Evolutionary conservation across 1,284 basidiomycete species (phyloP).

Genomic region (Sporisorium exsertum): DNA sequence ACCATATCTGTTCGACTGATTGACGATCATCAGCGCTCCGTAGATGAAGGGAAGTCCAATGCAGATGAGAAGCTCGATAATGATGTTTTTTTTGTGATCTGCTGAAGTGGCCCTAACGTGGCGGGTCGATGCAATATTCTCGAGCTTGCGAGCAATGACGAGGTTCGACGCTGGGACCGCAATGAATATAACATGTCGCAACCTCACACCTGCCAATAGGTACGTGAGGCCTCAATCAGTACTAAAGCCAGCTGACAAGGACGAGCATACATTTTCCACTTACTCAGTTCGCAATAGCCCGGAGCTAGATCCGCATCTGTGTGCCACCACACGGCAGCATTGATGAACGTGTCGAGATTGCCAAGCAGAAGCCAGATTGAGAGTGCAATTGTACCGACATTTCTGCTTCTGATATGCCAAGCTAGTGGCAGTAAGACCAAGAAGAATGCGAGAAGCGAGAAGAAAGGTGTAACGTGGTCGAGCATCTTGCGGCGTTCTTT

Average conservation of each 20-base stretch:
- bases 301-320: constrained; percentile 6
- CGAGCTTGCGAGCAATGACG: constrained; percentile 25
- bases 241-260: not conserved
- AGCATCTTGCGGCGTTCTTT: constrained; percentile 12
- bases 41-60: constrained; percentile 20
- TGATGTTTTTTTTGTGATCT: constrained; percentile 11
- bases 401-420: constrained; percentile 25
- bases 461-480: constrained; percentile 20
- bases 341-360: constrained; percentile 24
- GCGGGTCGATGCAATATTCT: constrained; percentile 24
- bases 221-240: not conserved
- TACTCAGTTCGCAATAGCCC: constrained; percentile 24
- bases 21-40: constrained; percentile 28
- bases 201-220: constrained; percentile 9
- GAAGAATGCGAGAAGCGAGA: constrained; percentile 4
- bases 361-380: constrained; percentile 14
- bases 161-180: constrained; percentile 28
- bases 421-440: constrained; percentile 15
- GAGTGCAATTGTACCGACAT: constrained; percentile 17
- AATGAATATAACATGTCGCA: constrained; percentile 11
- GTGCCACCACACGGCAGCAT: constrained; percentile 19
- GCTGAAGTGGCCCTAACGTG: constrained; percentile 7
- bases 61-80: constrained; percentile 21
- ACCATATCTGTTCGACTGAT: constrained; percentile 15
- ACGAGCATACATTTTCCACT: not conserved